Percentiles rank a stretch among this genome's conserved stretches.
Conservation (phyloP, 495 filamentous ascomycete genomes). For the Trypethelium eluteriae region DNA sequence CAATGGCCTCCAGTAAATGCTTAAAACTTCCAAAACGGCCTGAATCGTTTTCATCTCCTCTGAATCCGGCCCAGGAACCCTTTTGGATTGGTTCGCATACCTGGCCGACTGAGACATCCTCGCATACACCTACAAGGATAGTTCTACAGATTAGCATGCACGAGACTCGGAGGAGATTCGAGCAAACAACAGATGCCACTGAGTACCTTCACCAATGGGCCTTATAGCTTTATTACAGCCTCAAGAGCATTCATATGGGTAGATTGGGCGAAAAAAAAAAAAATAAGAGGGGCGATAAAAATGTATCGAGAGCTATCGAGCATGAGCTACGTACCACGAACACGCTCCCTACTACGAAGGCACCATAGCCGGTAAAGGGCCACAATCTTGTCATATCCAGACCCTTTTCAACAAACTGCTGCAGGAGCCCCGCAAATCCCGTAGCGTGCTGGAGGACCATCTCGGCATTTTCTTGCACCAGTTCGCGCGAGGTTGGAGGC, state of each 20-base stretch:
- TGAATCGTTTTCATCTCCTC: neutral
- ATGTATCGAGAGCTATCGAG: neutral
- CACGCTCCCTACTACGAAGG: slow-evolving; percentile 9
- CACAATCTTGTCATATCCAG: slow-evolving; percentile 12
- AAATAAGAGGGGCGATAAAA: neutral
- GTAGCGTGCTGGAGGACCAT: neutral
- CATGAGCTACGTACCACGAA: slow-evolving; percentile 11
- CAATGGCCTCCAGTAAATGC: neutral
- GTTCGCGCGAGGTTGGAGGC: neutral
- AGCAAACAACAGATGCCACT: neutral
- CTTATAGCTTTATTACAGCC: neutral
- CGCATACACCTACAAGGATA: neutral
- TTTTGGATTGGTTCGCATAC: neutral
- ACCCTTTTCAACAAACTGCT: slow-evolving; percentile 6
- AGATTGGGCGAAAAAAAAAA: too few relatives aligned
- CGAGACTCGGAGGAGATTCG: neutral
- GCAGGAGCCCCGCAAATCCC: slow-evolving; percentile 6
- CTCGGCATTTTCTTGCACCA: neutral
- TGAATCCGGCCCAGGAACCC: neutral
- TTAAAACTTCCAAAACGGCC: neutral
- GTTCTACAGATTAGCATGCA: neutral
- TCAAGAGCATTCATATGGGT: neutral
- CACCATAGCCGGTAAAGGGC: slow-evolving; percentile 4
- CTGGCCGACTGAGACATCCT: neutral
- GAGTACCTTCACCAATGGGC: neutral